Evolutionary conservation across 1,139 yeast species (phyloP).

Genomic region (Nakaseomyces kungkrabaensis): DNA sequence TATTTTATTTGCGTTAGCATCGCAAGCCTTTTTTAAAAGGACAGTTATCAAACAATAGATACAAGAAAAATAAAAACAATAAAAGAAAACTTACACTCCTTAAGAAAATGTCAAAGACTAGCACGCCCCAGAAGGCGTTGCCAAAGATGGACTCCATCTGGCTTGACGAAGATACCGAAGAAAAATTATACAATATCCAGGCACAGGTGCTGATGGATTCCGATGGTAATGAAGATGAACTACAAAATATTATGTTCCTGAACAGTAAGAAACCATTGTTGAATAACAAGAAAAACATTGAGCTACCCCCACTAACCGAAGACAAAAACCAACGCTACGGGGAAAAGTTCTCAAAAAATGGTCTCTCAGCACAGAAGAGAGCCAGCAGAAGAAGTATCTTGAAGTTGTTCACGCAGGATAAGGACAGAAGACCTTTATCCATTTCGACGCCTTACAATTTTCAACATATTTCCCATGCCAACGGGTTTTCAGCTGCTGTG

Average conservation of each 20-base stretch:
- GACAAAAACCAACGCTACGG: neutral
- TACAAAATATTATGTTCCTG: slow-evolving; percentile 20
- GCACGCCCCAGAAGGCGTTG: neutral
- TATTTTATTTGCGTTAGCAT: too few relatives aligned
- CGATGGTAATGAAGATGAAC: slow-evolving; percentile 16
- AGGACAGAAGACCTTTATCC: slow-evolving; percentile 3
- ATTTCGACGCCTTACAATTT: slow-evolving; percentile 24
- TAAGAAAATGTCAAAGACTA: neutral
- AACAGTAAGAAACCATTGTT: slow-evolving; percentile 29
- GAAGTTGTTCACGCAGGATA: slow-evolving; percentile 5
- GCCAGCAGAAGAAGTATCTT: neutral
- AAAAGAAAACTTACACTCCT: neutral
- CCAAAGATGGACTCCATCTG: slow-evolving; percentile 34
- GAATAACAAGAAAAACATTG: slow-evolving; percentile 25
- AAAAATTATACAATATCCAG: slow-evolving; percentile 17
- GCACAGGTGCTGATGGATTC: neutral
- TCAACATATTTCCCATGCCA: slow-evolving; percentile 28
- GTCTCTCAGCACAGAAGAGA: neutral
- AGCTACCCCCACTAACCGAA: slow-evolving; percentile 24
- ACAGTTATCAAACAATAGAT: too few relatives aligned
- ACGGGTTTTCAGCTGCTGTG: neutral
- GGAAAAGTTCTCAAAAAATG: neutral
- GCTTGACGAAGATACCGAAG: slow-evolving; percentile 33
- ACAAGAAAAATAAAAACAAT: too few relatives aligned
- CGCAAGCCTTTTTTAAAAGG: too few relatives aligned